A percentile compares a stretch with the other conserved stretches of the same genome.
These are phyloP conservation scores for Ajuga reptans DNA, from an alignment of 305 asterid species.

Conservation along the genomic window DNA sequence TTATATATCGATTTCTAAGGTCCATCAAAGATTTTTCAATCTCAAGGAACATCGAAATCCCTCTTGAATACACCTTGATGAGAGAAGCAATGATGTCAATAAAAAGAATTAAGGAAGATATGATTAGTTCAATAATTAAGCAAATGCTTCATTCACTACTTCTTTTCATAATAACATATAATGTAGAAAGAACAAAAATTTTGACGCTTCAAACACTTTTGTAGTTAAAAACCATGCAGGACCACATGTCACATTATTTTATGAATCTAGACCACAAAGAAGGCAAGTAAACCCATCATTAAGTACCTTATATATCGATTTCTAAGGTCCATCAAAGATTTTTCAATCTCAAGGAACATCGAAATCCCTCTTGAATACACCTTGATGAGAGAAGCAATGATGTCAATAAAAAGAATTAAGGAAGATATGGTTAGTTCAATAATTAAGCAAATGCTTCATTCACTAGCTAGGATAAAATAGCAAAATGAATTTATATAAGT, in stretches of 20 bases:
- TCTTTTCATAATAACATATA: not conserved
- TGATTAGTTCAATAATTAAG: not conserved
- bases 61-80: slow-evolving; percentile 51
- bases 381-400: slow-evolving; percentile 32
- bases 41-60: slow-evolving; percentile 60
- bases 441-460: not conserved
- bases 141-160: not conserved
- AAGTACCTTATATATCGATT: slow-evolving; percentile 36
- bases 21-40: slow-evolving; percentile 62
- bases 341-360: slow-evolving; percentile 66
- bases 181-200: not conserved
- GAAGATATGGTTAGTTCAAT: not conserved
- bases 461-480: slow-evolving; percentile 10
- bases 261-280: not conserved
- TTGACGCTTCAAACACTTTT: not conserved
- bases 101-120: slow-evolving; percentile 3
- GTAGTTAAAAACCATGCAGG: not conserved
- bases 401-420: slow-evolving; percentile 17
- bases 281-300: not conserved
- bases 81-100: slow-evolving; percentile 18
- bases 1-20: slow-evolving; percentile 40
- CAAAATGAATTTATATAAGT: not conserved
- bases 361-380: slow-evolving; percentile 51
- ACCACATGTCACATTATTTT: not conserved
- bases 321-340: slow-evolving; percentile 51